Base-by-base conservation (phyloP, 164 flowering plant genomes). In the Stephania cephalantha region DNA sequence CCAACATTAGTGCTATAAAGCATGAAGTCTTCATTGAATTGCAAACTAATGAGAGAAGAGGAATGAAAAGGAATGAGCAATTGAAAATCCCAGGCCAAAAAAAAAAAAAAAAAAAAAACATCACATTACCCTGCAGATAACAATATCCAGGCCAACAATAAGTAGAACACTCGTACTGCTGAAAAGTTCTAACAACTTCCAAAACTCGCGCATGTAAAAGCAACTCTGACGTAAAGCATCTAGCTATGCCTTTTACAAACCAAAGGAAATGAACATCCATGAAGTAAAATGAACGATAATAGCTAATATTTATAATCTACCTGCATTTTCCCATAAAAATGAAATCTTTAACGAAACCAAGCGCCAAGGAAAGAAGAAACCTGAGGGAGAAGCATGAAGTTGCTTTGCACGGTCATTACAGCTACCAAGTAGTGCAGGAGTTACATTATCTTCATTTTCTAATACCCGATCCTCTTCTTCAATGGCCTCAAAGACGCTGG, bases 401-500 rank as follows among this genome's bases (percentile, higher is more conserved):
- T 94, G 93, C 81, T 85, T 92, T 20, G 97, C 99, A 78, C 92
- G 94, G 70, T 96, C 97, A 83, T 92, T 96, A 83, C 99, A 96
- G 85, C 98, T 92, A 69, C 99, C 99, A 78, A 96, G 84, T 74
- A 96, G 82, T 46, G 98, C 99, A 67, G 97, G 94, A 74, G 97
- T 94, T 73, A 87, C 80, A 61, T 90, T 88, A 75, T 93, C 97
- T 45, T 91, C 97, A 73, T 88, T 91, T 75, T 90, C 97, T 74
- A 90, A 53, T 22, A 82, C 92, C 64, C 81, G 85, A 78, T 96
- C 99, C 83, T 96, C 99, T 75, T 96, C 98, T 81, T 96, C 99
- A 75, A 94, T 96, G 46, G 98, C 98, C 84, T 96, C 99, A 79
- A 94, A 96, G 1, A 96, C 99, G 83, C 97, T 96, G 29, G 98